Evolutionary conservation across 2,329 filamentous ascomycete species (phyloP), one percentile per base, ranked within the genome.

Genomic region (Epichloe elymi): DNA sequence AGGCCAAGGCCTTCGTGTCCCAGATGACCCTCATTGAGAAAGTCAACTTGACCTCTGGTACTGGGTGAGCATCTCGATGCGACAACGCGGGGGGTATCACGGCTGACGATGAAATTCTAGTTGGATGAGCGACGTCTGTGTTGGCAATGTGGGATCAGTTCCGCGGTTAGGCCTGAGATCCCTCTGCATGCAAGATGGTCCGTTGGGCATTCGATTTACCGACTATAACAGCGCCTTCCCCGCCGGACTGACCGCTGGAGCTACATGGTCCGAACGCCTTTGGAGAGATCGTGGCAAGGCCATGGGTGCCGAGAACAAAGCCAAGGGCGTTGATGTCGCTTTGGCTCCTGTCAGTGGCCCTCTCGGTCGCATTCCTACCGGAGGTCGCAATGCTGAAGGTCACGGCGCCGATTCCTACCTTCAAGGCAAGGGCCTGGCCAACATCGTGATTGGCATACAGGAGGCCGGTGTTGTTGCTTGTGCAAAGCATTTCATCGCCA

Each of bases 21-120:
- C 82, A 89, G 63, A 70, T 95, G 68, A 95, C 88, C 0, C 74
- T 95, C 37, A 63, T 82, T 11, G 90, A 96, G 67, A 96, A 95
- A 71, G 88, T 97, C 67, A 97, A 97, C 66, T 66, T 98, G 56
- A 97, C 91, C 3, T 96, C 90, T 0, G 91, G 91, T 65, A 79
- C 85, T 56, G 89, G 89, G 79, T 91, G 70, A 66, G 81, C 26
- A 20, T 33, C 26, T 7, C 70, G 14, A 17, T 3, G 14, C 30
- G 26, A 35, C 38, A 23, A 19, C 12, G n/a, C 23, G 44, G 40
- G 37, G n/a, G 14, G 5, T 14, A 19, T 7, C n/a, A 23, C 7
- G 12, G 15, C 19, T 57, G 37, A 55, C 46, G 3, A 2, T 11
- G 1, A 4, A 14, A 0, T 3, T 42, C 17, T 35, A 70, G 70